Evolutionary conservation across 176 grass and related monocot species (phyloP), one percentile per base, ranked within the genome.

Genomic region (Typha latifolia): DNA sequence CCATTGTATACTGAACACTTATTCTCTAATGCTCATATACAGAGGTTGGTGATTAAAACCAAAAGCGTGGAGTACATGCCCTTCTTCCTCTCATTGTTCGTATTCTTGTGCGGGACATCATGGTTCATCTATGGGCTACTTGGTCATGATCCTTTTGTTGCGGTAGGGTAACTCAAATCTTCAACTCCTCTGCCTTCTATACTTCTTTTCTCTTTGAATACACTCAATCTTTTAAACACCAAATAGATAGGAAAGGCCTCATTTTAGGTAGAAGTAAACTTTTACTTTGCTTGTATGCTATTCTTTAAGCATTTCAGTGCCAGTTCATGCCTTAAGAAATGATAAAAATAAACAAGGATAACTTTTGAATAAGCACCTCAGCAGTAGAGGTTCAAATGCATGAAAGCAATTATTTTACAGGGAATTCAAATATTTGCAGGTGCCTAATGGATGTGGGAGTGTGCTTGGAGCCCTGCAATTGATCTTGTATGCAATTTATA

Each of bases 31-130:
- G 62, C 49, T 74, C 31, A 13, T 72, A 26, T n/a, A 34, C 81
- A 96, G 91, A 83, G 80, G 8, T 64, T 87, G 84, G 91, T 90
- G 71, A 87, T 96, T 49, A 80, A 77, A 61, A 87, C 91, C 5
- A 85, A 85, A 75, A 90, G 87, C 37, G 79, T 96, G 73, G 87
- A 96, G 72, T 90, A 85, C 84, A 96, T 96, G 91, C 91, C 91
- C 1, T 96, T 96, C 79, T 90, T 85, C 56, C 77, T 96, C 3
- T 96, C 91, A 52, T 82, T 96, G 70, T 83, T 82, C 0, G 86
- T 82, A 4, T 68, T 96, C 63, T 75, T 96, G 47, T 90, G 79
- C 85, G 86, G 87, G 19, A 32, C 66, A 24, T 90, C 79, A 1
- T 96, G 90, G 49, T 86, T 83, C 12, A 31, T 71, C 15, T 90